Conservation (phyloP, 1,284 basidiomycete genomes). For the Quambalaria eucalypti region DNA sequence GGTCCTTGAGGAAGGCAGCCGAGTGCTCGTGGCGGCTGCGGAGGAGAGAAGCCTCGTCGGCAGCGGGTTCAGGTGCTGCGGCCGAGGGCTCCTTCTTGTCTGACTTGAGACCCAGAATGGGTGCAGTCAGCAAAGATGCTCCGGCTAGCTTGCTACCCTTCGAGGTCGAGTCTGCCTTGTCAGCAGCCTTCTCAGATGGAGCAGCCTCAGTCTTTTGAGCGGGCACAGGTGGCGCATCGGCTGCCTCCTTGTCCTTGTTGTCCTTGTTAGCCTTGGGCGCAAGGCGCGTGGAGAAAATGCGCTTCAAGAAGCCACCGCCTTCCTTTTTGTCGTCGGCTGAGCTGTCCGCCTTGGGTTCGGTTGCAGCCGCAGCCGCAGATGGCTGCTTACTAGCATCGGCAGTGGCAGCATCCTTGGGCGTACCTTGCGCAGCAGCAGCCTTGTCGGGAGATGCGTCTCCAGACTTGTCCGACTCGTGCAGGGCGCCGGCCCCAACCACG, state of each 20-base stretch:
- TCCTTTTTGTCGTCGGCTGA: neutral
- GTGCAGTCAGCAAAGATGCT: too few relatives aligned
- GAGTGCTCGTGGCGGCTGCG: neutral
- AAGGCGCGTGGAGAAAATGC: neutral
- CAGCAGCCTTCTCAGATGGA: neutral
- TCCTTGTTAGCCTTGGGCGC: neutral
- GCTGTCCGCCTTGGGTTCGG: neutral
- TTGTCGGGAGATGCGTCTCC: neutral
- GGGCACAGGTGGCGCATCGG: neutral
- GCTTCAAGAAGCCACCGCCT: neutral
- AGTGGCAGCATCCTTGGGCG: neutral
- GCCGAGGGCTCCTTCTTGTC: neutral
- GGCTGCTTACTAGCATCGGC: neutral
- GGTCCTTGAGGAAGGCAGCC: neutral
- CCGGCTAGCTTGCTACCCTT: too few relatives aligned
- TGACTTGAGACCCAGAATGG: too few relatives aligned
- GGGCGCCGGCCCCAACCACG: neutral
- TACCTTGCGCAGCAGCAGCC: neutral
- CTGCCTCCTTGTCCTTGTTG: neutral
- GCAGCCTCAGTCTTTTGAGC: neutral
- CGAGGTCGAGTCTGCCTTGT: too few relatives aligned
- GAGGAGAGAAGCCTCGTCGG: neutral
- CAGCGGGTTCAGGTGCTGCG: neutral
- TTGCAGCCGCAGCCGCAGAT: neutral
- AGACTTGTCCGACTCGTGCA: neutral